These are phyloP conservation scores for Neopestalotiopsis rosae DNA, from an alignment of 2,329 filamentous ascomycete species.

Conservation along the genomic window DNA sequence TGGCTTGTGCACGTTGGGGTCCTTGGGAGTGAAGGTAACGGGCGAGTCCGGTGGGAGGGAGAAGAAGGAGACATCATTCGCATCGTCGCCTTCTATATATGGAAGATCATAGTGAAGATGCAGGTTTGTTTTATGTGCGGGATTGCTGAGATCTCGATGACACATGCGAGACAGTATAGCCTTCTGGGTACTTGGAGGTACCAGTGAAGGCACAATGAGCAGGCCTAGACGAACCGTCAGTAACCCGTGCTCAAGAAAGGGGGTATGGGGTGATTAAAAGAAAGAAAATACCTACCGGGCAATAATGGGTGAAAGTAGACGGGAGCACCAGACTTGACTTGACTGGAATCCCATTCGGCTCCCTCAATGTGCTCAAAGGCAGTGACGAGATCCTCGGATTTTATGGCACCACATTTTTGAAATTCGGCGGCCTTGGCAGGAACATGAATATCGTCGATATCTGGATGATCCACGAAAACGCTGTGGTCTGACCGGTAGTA, in stretches of 20 bases:
- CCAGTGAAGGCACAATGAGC: constrained; percentile 74
- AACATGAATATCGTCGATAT: constrained; percentile 59
- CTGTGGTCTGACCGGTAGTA: constrained; percentile 66
- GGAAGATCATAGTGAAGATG: constrained; percentile 78
- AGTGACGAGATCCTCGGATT: constrained; percentile 45
- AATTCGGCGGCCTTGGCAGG: constrained; percentile 49
- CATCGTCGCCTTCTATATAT: constrained; percentile 49
- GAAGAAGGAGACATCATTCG: constrained; percentile 57
- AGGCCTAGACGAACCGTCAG: constrained; percentile 63
- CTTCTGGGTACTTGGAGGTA: constrained; percentile 73
- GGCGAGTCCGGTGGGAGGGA: constrained; percentile 52
- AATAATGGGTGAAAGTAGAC: constrained; percentile 70
- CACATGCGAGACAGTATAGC: constrained; percentile 75
- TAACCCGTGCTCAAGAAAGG: background rate
- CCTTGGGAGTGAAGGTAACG: constrained; percentile 69
- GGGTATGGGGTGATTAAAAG: background rate
- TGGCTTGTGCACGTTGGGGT: constrained; percentile 75
- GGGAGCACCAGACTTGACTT: constrained; percentile 43
- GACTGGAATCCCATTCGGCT: constrained; percentile 34
- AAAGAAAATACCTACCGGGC: constrained; percentile 70
- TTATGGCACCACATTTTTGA: constrained; percentile 48
- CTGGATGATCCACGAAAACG: constrained; percentile 56
- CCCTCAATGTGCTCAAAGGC: constrained; percentile 50
- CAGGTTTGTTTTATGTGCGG: constrained; percentile 85
- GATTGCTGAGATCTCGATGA: constrained; percentile 76